phyloP scores from a whole-genome alignment of 2,329 filamentous ascomycete genomes.

The Sphaerostilbella broomeana region DNA sequence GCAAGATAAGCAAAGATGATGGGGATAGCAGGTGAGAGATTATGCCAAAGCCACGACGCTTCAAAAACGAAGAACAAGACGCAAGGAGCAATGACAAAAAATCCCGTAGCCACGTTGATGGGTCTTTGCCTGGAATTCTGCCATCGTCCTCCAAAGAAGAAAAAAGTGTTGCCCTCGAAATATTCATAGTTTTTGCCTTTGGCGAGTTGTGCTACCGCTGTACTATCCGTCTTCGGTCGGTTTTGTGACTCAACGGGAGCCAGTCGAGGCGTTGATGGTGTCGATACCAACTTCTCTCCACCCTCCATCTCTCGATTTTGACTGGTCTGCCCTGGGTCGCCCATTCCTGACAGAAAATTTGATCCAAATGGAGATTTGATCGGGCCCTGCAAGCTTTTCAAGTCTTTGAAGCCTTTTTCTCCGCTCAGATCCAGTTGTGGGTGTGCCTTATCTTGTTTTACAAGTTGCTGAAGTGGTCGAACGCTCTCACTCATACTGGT shows the following conservation, averaged over 20 bases:
- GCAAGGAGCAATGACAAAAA: slow-evolving; percentile 71
- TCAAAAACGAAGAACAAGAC: slow-evolving; percentile 81
- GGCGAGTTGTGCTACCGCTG: slow-evolving; percentile 27
- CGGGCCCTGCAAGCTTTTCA: slow-evolving; percentile 49
- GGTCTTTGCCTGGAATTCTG: slow-evolving; percentile 85
- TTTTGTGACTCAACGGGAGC: slow-evolving; percentile 37
- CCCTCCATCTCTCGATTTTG: slow-evolving; percentile 54
- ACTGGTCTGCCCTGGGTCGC: slow-evolving; percentile 41
- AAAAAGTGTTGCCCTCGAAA: slow-evolving; percentile 88
- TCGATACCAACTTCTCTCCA: slow-evolving; percentile 78
- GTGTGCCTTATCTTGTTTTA: slow-evolving; percentile 15
- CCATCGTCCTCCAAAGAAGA: slow-evolving; percentile 76
- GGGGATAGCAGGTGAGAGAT: slow-evolving; percentile 83
- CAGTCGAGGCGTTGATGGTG: slow-evolving; percentile 66
- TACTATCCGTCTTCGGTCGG: slow-evolving; percentile 16
- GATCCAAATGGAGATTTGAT: slow-evolving; percentile 72
- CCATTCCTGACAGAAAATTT: slow-evolving; percentile 59
- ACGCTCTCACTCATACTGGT: slow-evolving; percentile 71
- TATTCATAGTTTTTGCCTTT: slow-evolving; percentile 73
- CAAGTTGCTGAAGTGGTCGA: slow-evolving; percentile 59
- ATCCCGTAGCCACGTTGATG: slow-evolving; percentile 79
- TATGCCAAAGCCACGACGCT: slow-evolving; percentile 76
- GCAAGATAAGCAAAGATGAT: slow-evolving; percentile 88
- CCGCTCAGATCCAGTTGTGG: slow-evolving; percentile 51
- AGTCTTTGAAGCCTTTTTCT: slow-evolving; percentile 50